Conservation (phyloP, 345 rosid species). For the Dipteronia dyeriana region DNA sequence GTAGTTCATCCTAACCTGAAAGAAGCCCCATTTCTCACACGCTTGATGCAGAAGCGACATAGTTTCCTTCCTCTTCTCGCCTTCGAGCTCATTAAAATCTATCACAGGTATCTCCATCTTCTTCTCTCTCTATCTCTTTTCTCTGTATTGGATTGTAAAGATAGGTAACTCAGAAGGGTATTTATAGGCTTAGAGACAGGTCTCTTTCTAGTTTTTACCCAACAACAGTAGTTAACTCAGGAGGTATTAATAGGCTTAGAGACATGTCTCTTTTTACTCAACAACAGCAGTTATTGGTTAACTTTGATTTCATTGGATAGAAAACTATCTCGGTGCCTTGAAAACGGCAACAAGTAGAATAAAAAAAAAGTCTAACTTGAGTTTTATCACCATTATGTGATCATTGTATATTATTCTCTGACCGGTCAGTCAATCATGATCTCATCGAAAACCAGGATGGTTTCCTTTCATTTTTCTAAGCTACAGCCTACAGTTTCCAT, state of each 20-base stretch:
- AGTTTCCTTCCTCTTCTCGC: slow-evolving; percentile 60
- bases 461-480: slow-evolving; percentile 13
- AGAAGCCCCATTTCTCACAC: slow-evolving; percentile 87
- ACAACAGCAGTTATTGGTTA: slow-evolving; percentile 18
- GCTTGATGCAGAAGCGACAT: slow-evolving; percentile 77
- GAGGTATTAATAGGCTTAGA: slow-evolving; percentile 42
- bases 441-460: slow-evolving; percentile 27
- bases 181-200: slow-evolving; percentile 37
- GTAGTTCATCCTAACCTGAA: slow-evolving; percentile 47
- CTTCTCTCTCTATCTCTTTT: slow-evolving; percentile 4
- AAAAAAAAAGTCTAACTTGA: slow-evolving; percentile 44
- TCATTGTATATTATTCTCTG: slow-evolving; percentile 19
- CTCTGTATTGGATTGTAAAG: slow-evolving; percentile 21
- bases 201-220: too few species aligned
- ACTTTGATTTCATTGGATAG: slow-evolving; percentile 9
- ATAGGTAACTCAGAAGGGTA: slow-evolving; percentile 22
- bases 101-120: slow-evolving; percentile 68
- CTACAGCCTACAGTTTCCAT: slow-evolving; percentile 16
- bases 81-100: slow-evolving; percentile 62
- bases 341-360: slow-evolving; percentile 18
- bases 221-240: slow-evolving; percentile 7
- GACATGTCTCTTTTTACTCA: too few species aligned
- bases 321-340: neutral
- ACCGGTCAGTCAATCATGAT: too few species aligned
- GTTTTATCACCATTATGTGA: slow-evolving; percentile 40